Evolutionary conservation across 2,329 filamentous ascomycete genomes (phyloP), one percentile per base, ranked within the genome.

Genomic region (Colletotrichum simmondsii): DNA sequence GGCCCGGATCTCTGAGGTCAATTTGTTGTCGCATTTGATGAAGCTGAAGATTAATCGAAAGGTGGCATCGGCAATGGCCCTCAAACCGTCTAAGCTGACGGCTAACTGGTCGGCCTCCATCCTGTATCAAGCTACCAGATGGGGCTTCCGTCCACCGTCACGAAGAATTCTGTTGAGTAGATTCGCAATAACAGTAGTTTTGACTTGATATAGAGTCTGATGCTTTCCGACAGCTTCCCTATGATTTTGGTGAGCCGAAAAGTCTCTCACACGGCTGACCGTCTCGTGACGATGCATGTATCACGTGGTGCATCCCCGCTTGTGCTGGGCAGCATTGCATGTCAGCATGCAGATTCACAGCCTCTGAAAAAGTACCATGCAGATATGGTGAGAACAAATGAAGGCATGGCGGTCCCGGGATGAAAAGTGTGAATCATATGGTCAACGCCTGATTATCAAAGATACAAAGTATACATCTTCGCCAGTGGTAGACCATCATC

Each of bases 291-390:
- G 22, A 7, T 68, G 32, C 46, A 30, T 46, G 58, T 46, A 30
- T 68, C 46, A 68, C 32, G 57, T 68, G 65, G 49, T 63, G 24
- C 12, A 37, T n/a, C 65, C 57, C 65, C 65, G 42, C 65, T 56
- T 30, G 26, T 52, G 37, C 26, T 19, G 16, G 37, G 37, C 37
- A 42, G 37, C 37, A 19, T 42, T 42, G 37, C 37, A 42, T 42
- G 37, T 19, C 16, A 16, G 16, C 37, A 42, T 42, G 37, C 37
- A 42, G 37, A 19, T 42, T 42, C 10, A 42, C 37, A 35, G 37
- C 37, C 14, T 14, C 1, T 19, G 37, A 8, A 42, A 7, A 42
- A 42, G 37, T 19, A 42, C 16, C 16, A 16, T 42, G 37, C 37
- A 42, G 37, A 8, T 19, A 8, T 42, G 37, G 5, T 42, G 37